Conservation (phyloP, 257 asterid genomes). For the Penstemon barbatus region DNA sequence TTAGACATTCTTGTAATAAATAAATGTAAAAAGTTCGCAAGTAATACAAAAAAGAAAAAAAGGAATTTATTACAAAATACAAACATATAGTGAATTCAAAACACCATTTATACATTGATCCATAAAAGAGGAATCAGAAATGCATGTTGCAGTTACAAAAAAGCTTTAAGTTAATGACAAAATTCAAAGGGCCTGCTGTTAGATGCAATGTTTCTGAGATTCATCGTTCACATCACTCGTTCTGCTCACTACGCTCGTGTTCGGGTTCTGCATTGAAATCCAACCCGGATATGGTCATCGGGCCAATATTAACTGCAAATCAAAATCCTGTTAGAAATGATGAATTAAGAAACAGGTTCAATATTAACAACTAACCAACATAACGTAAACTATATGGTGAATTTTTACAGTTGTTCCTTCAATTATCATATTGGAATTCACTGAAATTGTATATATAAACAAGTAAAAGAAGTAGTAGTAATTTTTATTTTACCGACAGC, state of each 20-base stretch:
- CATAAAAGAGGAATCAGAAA: background rate
- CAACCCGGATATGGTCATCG: constrained; percentile 71
- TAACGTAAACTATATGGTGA: background rate
- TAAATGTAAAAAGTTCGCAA: background rate
- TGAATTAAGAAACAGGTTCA: constrained; percentile 6
- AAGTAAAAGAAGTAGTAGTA: background rate
- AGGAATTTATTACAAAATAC: too few species aligned
- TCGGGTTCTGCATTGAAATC: constrained; percentile 59
- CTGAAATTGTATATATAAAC: background rate
- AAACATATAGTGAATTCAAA: too few species aligned
- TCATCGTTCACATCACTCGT: background rate
- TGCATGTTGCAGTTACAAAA: background rate
- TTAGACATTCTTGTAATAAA: background rate
- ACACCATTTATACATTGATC: background rate
- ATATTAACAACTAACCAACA: background rate
- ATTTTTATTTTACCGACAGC: constrained; percentile 86
- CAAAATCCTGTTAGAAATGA: constrained; percentile 23
- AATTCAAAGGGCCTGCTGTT: background rate
- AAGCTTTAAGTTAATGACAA: background rate
- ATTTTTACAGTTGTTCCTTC: background rate
- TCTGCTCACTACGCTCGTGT: constrained; percentile 31
- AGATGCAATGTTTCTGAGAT: too few species aligned
- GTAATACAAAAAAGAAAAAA: too few species aligned
- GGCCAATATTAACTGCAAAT: constrained; percentile 83
- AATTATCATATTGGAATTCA: background rate